Evolutionary conservation across 805 yeast genomes (phyloP).

Genomic region (Metschnikowia cubensis): DNA sequence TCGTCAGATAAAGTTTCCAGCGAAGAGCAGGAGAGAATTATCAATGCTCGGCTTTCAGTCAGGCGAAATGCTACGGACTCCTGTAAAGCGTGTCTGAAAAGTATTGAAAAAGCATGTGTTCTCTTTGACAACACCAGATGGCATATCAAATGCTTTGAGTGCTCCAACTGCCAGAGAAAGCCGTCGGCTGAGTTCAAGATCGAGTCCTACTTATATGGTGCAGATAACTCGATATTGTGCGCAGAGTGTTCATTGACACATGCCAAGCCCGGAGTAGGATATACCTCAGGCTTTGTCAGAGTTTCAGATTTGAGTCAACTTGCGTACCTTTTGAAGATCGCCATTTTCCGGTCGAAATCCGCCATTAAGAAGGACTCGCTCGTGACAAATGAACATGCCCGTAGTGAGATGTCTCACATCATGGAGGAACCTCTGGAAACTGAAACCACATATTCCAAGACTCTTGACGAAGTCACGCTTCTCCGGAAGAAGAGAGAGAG

Average conservation of each 20-base stretch:
- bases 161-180: slow-evolving; percentile 52
- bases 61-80: slow-evolving; percentile 67
- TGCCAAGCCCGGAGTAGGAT: slow-evolving; percentile 26
- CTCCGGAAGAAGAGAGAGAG: slow-evolving; percentile 70
- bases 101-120: slow-evolving; percentile 82
- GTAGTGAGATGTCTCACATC: slow-evolving; percentile 14
- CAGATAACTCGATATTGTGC: slow-evolving; percentile 45
- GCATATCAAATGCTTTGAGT: slow-evolving; percentile 75
- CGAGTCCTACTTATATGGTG: slow-evolving; percentile 15
- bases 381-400: slow-evolving; percentile 6
- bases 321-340: slow-evolving; percentile 74
- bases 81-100: slow-evolving; percentile 65
- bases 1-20: slow-evolving; percentile 8
- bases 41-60: slow-evolving; percentile 35
- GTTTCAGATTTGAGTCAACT: slow-evolving; percentile 73
- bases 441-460: slow-evolving; percentile 58
- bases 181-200: slow-evolving; percentile 12
- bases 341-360: slow-evolving; percentile 66
- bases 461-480: slow-evolving; percentile 72
- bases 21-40: slow-evolving; percentile 7
- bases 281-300: slow-evolving; percentile 46
- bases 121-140: slow-evolving; percentile 62
- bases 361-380: slow-evolving; percentile 42
- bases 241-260: slow-evolving; percentile 53
- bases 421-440: slow-evolving; percentile 19